Conservation (phyloP, 1,284 basidiomycete species). For the Ustilago bromivora region DNA sequence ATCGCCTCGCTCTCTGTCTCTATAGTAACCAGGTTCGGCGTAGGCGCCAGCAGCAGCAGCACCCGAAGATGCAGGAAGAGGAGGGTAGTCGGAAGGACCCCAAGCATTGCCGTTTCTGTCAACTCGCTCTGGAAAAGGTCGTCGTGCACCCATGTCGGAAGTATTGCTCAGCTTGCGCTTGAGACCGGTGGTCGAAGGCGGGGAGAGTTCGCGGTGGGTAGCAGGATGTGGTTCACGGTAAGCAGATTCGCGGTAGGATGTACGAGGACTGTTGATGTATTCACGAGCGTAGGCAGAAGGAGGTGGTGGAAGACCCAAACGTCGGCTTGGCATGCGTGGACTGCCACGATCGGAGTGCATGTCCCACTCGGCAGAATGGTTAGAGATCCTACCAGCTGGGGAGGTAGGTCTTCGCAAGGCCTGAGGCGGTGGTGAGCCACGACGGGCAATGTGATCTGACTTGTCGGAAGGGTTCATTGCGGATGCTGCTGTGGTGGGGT, state of each 20-base stretch:
- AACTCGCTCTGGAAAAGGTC: slow-evolving; percentile 22
- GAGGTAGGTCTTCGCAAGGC: slow-evolving; percentile 39
- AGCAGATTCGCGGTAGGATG: slow-evolving; percentile 28
- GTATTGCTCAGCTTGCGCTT: slow-evolving; percentile 47
- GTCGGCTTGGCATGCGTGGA: slow-evolving; percentile 26
- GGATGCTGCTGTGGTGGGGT: background rate
- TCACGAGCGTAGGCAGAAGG: slow-evolving; percentile 30
- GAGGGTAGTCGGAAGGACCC: slow-evolving; percentile 25
- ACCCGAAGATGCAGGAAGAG: slow-evolving; percentile 2
- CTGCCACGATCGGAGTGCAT: slow-evolving; percentile 43
- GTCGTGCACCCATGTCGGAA: slow-evolving; percentile 28
- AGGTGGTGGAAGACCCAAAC: slow-evolving; percentile 21
- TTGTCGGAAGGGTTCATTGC: slow-evolving; percentile 32
- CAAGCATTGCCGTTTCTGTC: slow-evolving; percentile 31
- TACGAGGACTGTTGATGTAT: slow-evolving; percentile 35
- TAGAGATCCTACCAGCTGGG: slow-evolving; percentile 37
- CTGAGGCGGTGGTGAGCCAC: slow-evolving; percentile 29
- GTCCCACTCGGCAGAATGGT: slow-evolving; percentile 50
- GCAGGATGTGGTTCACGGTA: slow-evolving; percentile 32
- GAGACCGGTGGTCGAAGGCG: slow-evolving; percentile 11
- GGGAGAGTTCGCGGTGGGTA: slow-evolving; percentile 37
- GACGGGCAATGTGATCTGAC: slow-evolving; percentile 16
- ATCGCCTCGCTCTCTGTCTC: slow-evolving; percentile 29
- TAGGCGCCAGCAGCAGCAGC: slow-evolving; percentile 8
- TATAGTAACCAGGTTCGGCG: slow-evolving; percentile 31